Base-by-base conservation (phyloP, 1,284 basidiomycete genomes). In the Austroboletus olivaceoglutinosus region DNA sequence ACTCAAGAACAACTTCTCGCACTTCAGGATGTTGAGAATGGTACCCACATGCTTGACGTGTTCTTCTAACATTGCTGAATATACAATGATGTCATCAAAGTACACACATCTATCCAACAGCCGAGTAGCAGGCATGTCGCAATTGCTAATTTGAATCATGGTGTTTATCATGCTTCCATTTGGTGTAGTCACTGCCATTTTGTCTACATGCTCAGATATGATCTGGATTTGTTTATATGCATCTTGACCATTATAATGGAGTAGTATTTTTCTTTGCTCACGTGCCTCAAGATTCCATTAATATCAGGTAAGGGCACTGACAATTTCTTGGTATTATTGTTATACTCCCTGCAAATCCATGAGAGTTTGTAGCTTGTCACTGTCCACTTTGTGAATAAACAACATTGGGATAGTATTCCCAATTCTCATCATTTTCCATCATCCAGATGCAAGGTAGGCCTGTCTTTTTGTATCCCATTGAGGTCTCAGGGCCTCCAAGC, bases 221-320 rank as follows among this genome's bases (percentile, higher is more conserved):
- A 74, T 61, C 0, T 58, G 40, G 2, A 74, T 71, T 25, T 74
- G 71, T 39, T 74, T 63, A 29, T 72, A 75, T 0, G 68, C 64
- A 29, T 73, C 68, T 16, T 64, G 53, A 0, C 64, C 60, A 51
- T 74, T 65, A 74, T 59, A 0, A 65, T 43, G 0, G 64, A 66
- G 1, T 55, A n/a, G 33, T 65, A 70, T 11, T 52, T 47, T 0
- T 58, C 48, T 4, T 56, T 19, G 0, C 62, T 49, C 0, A 67
- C 62, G 0, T 50, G 27, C 0, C 49, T 5, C 0, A 71, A 38
- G 4, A 75, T 72, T 0, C 57, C 58, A 8, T 73, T 18, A 31
- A 58, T 69, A 21, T 69, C 64, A 0, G 65, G 67, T 16, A 75
- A 39, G 0, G 70, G 72, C 2, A 67, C 65, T 0, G 65, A 58